Evolutionary conservation across 495 filamentous ascomycete genomes (phyloP), one percentile per base, ranked within the genome.

Genomic region (Penicillium bialowiezense): DNA sequence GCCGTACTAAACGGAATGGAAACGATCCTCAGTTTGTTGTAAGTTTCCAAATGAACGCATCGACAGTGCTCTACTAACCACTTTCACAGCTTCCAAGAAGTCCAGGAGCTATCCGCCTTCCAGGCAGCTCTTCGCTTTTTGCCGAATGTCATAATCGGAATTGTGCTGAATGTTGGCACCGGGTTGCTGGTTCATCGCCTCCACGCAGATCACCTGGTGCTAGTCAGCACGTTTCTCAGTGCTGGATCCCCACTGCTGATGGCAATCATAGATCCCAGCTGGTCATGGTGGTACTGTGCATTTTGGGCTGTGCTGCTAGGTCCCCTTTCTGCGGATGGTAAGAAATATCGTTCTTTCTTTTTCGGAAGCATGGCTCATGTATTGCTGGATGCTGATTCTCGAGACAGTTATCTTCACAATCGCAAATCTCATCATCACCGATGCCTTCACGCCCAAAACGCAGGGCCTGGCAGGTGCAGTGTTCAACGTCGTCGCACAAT

Each of bases 401-500:
- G 3, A 19, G 14, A 19, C 12, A 59, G 56, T 55, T 2, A 63
- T 83, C 3, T 86, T 81, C 65, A 80, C 76, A 0, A 69, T 84
- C 2, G 75, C 74, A 1, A 76, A 80, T 41, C 65, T 88, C 15
- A 55, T 86, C 35, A 80, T 87, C 47, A 76, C 81, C 1, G 62
- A 73, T n/a, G 71, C 72, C 5, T 85, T 86, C 52, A 77, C 82
- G 0, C 48, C 67, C 1, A 60, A 77, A 38, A 83, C 73, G 0
- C 82, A 87, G 41, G 80, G 73, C 0, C 72, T 88, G 1, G 82
- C 80, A 2, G 82, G 83, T 3, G 83, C 78, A 2, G 80, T 87
- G 0, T 86, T 86, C 68, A 83, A 85, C 51, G 82, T 81, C 0
- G 58, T 80, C n/a, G 60, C 74, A 3, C 82, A 86, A 55, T 75